Conservation (phyloP, 2,329 filamentous ascomycete species). For the Talaromyces rugulosus region DNA sequence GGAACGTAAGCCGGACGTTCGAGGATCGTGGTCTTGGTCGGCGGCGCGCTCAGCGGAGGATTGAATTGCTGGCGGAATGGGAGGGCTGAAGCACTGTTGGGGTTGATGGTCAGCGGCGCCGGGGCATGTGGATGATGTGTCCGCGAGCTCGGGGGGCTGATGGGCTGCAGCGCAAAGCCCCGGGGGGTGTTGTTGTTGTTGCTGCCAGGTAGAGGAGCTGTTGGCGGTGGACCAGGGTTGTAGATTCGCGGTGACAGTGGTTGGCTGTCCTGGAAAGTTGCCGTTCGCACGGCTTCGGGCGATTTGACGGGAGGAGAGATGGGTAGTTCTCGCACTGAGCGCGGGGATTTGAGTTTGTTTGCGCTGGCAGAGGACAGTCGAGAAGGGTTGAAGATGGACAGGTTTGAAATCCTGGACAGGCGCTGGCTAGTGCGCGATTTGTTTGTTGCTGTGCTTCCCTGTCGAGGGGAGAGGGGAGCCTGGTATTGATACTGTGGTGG, state of each 20-base stretch:
- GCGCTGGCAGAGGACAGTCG: slow-evolving; percentile 34
- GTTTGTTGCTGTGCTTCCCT: slow-evolving; percentile 13
- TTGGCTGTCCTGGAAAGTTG: slow-evolving; percentile 46
- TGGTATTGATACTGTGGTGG: slow-evolving; percentile 7
- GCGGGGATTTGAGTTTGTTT: slow-evolving; percentile 42
- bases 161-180: slow-evolving; percentile 9
- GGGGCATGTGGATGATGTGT: slow-evolving; percentile 15
- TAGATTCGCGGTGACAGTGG: slow-evolving; percentile 56
- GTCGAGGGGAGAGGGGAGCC: slow-evolving; percentile 10
- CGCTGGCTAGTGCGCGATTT: slow-evolving; percentile 31
- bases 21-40: slow-evolving; percentile 47
- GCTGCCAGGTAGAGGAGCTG: slow-evolving; percentile 36
- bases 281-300: slow-evolving; percentile 31
- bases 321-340: slow-evolving; percentile 50
- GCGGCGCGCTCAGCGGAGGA: slow-evolving; percentile 39
- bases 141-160: not conserved
- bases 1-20: slow-evolving; percentile 36
- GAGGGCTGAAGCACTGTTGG: slow-evolving; percentile 25
- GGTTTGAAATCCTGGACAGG: slow-evolving; percentile 35
- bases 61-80: slow-evolving; percentile 42
- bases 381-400: slow-evolving; percentile 40
- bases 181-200: not conserved
- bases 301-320: slow-evolving; percentile 54
- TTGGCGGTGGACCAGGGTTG: slow-evolving; percentile 53
- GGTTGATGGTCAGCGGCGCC: slow-evolving; percentile 28